Evolutionary conservation across 441 rosid species (phyloP), one percentile per base, ranked within the genome.

Genomic region (Euphorbia corollata): DNA sequence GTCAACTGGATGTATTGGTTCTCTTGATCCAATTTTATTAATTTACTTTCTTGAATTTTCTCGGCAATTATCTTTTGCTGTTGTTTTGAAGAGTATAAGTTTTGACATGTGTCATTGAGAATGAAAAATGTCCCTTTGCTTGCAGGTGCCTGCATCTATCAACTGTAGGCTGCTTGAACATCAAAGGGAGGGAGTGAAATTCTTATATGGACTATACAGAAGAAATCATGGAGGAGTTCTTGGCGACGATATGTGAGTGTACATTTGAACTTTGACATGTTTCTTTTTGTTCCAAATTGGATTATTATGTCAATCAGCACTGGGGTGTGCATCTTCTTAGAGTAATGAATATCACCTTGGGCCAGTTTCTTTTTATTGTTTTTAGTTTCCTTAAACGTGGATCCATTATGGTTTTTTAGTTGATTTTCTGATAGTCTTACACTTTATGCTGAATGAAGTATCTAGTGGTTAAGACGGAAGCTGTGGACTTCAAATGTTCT

Each of bases 221-320:
- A 82, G 81, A 75, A 87, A 91, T 71, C 89, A 89, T 79, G 99
- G 99, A 6, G 99, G 97, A 34, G 75, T 91, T 77, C 96, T 91
- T 67, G 99, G 99, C 39, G 97, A 93, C 81, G 99, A 93, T 80
- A 93, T 93, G 99, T 93, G 80, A 80, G 91, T 80, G 65, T 43
- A 23, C 67, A 64, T 16, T 6, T 55, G 68, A 32, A 36, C 41
- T 36, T 36, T 36, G 41, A 36, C 41, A 36, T 36, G 41, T 36
- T 36, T 36, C 41, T 6, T 36, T 36, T 36, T 36, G 41, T 36
- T 36, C 41, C 5, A 36, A 36, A 8, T 8, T 36, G 41, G 9
- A 36, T 36, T 36, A 2, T 36, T 6, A 36, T 36, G 41, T 36
- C 41, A 36, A 36, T 36, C 41, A 36, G 41, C 41, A 36, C 3